Conservation (phyloP, 192 early-diverging fungal genomes). For the Coemansia sp. region DNA sequence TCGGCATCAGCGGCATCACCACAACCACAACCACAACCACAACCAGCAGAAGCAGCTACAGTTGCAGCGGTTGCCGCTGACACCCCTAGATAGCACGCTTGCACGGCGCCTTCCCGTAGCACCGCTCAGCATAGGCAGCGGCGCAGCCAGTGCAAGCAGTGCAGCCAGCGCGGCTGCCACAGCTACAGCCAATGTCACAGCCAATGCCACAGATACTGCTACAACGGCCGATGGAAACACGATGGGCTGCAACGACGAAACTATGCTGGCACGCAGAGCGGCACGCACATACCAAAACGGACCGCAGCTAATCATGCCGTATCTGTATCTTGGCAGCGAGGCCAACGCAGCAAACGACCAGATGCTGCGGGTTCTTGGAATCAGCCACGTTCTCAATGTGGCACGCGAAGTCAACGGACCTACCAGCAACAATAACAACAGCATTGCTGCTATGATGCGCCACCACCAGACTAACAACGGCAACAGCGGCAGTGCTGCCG, state of each 20-base stretch:
- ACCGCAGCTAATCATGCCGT: constrained; percentile 49
- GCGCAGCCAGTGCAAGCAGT: too few species aligned
- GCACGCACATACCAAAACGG: constrained; percentile 36
- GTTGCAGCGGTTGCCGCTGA: neutral
- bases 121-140: neutral
- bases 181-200: neutral
- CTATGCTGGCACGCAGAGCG: constrained; percentile 23
- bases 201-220: neutral
- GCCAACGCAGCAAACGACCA: constrained; percentile 19
- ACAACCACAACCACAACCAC: too few species aligned
- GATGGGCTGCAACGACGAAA: constrained; percentile 10
- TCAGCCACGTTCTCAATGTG: constrained; percentile 34
- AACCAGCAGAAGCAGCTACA: too few species aligned
- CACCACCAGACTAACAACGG: too few species aligned
- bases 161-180: neutral
- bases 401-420: constrained; percentile 22
- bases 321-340: constrained; percentile 42
- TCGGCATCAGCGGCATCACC: neutral
- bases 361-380: constrained; percentile 7
- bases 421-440: constrained; percentile 11
- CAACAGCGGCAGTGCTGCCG: too few species aligned
- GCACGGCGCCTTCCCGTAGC: neutral
- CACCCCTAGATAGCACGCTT: neutral
- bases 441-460: too few species aligned
- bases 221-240: neutral